Percentiles rank a stretch among this genome's conserved stretches.
phyloP scores from a whole-genome alignment of 495 filamentous ascomycete genomes.

The Hyphodiscus hymeniophilus region DNA sequence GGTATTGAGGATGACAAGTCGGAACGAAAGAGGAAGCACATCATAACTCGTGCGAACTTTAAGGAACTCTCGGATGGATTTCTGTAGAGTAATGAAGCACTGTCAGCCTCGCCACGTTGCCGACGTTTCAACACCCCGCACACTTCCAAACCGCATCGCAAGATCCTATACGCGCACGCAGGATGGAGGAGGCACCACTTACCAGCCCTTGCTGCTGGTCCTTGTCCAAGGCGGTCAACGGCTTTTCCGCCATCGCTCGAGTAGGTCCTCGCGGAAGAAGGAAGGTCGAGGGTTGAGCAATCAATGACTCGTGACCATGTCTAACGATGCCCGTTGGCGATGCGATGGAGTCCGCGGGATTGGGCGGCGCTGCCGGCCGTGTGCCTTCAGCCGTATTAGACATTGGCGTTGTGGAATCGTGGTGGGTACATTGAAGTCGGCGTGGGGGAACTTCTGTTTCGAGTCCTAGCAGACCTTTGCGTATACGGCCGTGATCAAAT shows the following conservation, averaged over 20 bases:
- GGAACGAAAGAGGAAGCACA: conserved; percentile 94
- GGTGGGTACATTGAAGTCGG: conserved; percentile 7
- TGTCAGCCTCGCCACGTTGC: conserved; percentile 22
- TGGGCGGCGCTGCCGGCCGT: conserved; percentile 17
- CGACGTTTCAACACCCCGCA: background rate
- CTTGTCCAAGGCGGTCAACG: conserved; percentile 69
- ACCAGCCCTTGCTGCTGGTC: conserved; percentile 93
- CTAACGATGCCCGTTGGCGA: conserved; percentile 15
- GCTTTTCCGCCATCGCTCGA: conserved; percentile 32
- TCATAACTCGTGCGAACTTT: conserved; percentile 97
- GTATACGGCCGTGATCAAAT: background rate
- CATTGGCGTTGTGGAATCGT: conserved; percentile 9
- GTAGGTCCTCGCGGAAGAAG: conserved; percentile 53
- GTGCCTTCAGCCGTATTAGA: conserved; percentile 21
- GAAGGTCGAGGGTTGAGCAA: conserved; percentile 80
- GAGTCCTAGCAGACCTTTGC: conserved; percentile 3
- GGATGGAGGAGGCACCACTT: conserved; percentile 11
- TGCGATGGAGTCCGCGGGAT: conserved; percentile 13
- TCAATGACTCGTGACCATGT: conserved; percentile 42
- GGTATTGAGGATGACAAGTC: conserved; percentile 92
- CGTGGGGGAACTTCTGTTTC: background rate
- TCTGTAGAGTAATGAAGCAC: conserved; percentile 37
- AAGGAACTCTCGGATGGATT: conserved; percentile 89
- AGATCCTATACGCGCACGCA: background rate
- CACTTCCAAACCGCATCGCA: background rate